phyloP scores from a whole-genome alignment of 768 basidiomycete species.

The Russula compacta region DNA sequence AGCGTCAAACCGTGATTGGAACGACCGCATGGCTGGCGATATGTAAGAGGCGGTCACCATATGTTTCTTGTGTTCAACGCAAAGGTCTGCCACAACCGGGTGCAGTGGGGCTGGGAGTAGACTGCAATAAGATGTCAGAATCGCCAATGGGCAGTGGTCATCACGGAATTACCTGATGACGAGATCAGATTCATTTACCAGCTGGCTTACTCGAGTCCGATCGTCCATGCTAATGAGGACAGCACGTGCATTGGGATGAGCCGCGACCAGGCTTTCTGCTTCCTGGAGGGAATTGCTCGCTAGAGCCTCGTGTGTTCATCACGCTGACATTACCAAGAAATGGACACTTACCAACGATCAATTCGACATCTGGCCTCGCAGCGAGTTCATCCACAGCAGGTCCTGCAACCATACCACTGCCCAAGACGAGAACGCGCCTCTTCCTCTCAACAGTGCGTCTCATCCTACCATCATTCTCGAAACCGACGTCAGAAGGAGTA shows the following conservation, averaged over 20 bases:
- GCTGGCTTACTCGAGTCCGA: constrained; percentile 32
- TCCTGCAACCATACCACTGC: constrained; percentile 93
- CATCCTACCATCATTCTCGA: not conserved
- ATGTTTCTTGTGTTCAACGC: constrained; percentile 60
- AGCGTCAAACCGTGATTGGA: constrained; percentile 48
- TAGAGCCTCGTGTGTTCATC: constrained; percentile 25
- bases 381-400: constrained; percentile 76
- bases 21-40: constrained; percentile 60
- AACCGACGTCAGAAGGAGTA: not conserved
- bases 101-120: constrained; percentile 76
- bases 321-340: not conserved
- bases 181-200: constrained; percentile 62
- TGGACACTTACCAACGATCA: constrained; percentile 62
- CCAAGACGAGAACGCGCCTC: constrained; percentile 71
- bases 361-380: constrained; percentile 48
- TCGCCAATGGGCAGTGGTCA: not conserved
- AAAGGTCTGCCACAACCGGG: constrained; percentile 56
- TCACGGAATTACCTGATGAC: constrained; percentile 59
- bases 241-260: constrained; percentile 44
- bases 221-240: constrained; percentile 55
- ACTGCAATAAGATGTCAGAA: constrained; percentile 33
- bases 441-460: constrained; percentile 26
- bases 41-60: constrained; percentile 90
- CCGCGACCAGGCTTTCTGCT: constrained; percentile 38
- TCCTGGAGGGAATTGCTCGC: constrained; percentile 67